Conservation (phyloP, 2,329 filamentous ascomycete species). For the Botryosphaeria agaves region DNA sequence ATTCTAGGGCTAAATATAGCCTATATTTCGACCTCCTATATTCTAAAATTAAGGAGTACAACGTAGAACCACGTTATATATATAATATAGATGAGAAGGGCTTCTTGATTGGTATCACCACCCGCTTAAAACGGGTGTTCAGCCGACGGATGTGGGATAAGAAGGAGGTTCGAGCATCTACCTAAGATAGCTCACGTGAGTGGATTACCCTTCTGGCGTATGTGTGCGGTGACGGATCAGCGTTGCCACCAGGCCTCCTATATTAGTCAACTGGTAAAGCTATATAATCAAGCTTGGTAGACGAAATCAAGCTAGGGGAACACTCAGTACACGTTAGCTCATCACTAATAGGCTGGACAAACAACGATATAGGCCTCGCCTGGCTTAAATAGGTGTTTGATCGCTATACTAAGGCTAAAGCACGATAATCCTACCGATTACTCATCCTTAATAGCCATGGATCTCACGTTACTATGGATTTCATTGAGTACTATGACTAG, state of each 20-base stretch:
- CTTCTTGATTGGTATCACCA: background rate
- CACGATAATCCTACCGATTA: constrained; percentile 1
- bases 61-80: background rate
- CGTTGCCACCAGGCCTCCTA: background rate
- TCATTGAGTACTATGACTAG: constrained; percentile 1
- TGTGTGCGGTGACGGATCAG: background rate
- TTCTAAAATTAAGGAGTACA: background rate
- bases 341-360: constrained; percentile 4
- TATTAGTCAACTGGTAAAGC: background rate
- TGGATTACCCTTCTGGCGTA: background rate
- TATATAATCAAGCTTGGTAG: constrained; percentile 2
- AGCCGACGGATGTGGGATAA: background rate
- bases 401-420: constrained; percentile 5
- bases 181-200: background rate
- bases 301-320: constrained; percentile 1
- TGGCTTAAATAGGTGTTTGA: constrained; percentile 7
- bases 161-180: background rate
- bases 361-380: constrained; percentile 4
- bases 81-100: background rate
- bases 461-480: constrained; percentile 1
- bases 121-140: constrained; percentile 2
- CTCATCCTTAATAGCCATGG: constrained; percentile 2
- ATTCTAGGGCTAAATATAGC: no score
- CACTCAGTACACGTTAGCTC: constrained; percentile 2
- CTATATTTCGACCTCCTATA: background rate